These are phyloP conservation scores for Tulasnella sp. DNA, from an alignment of 768 basidiomycete species.

Conservation along the genomic window DNA sequence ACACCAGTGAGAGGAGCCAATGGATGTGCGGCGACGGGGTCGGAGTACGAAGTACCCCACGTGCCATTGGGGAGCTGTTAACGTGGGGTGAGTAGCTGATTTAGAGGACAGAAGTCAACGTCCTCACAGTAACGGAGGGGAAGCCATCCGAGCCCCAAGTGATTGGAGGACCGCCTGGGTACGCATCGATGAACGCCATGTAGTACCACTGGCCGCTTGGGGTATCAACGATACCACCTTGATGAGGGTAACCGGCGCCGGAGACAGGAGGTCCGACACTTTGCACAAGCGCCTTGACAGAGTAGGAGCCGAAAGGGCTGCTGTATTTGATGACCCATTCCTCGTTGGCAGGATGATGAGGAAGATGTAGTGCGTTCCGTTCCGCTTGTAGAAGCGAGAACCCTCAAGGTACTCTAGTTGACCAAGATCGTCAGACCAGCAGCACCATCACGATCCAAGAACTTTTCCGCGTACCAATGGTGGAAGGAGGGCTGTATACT, in stretches of 20 bases:
- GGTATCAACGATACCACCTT: too few species aligned
- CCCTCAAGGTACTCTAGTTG: constrained; percentile 9
- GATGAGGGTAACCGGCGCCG: not conserved
- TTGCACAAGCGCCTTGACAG: not conserved
- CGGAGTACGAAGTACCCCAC: not conserved
- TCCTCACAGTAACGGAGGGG: too few species aligned
- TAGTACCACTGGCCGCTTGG: too few species aligned
- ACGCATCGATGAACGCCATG: too few species aligned
- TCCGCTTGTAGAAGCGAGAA: constrained; percentile 11
- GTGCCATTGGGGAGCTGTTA: not conserved
- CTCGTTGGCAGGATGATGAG: not conserved
- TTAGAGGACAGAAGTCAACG: not conserved
- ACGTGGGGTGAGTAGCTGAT: not conserved
- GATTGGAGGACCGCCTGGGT: too few species aligned
- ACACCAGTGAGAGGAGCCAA: not conserved
- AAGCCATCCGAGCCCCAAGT: too few species aligned
- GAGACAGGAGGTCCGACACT: not conserved
- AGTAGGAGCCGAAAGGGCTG: not conserved
- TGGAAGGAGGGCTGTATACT: not conserved
- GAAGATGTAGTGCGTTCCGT: constrained; percentile 15
- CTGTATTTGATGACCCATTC: constrained; percentile 11
- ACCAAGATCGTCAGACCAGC: not conserved
- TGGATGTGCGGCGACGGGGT: not conserved
- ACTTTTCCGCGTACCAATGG: not conserved
- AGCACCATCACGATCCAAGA: not conserved